Evolutionary conservation across 805 yeast genomes (phyloP), one percentile per base, ranked within the genome.

Genomic region (Naumovozyma baii): DNA sequence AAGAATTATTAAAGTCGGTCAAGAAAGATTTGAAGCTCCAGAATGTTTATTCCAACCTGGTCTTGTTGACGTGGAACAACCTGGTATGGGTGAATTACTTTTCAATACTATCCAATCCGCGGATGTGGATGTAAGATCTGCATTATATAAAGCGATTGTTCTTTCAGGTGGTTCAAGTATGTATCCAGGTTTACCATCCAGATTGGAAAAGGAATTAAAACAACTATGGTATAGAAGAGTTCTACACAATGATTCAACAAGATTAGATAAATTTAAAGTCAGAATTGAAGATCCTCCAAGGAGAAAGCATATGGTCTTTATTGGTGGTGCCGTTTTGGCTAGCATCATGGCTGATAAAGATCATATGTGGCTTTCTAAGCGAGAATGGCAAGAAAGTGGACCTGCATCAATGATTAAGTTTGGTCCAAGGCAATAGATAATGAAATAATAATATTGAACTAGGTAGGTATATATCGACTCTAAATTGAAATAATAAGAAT

Each of bases 281-380:
- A 78, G 90, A 65, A 92, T 92, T 54, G 97, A 92, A 63, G 97
- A 92, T 62, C 97, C 98, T 32, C 98, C 98, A 50, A 78, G 97
- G 70, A 86, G 98, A 72, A 83, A 88, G 62, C 96, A 92, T 64
- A 90, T 92, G 96, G 98, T 92, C 28, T 92, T 92, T 65, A 80
- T 90, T 50, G 98, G 98, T 52, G 98, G 98, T 54, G 97, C 97
- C 3, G 97, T 92, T 16, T 72, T 92, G 59, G 97, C 98, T 26
- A 86, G 83, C 59, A 90, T 92, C 51, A 92, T 92, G 97, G 94
- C 94, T 35, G 96, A 88, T 62, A 92, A 90, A 63, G 96, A 88
- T 50, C 96, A 88, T 57, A 84, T 92, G 95, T 92, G 98, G 98
- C 76, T 92, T 50, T 71, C 85, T 39, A 88, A 83, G 61, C 86